Percentiles rank a stretch among this genome's conserved stretches.
Evolutionary conservation across 495 filamentous ascomycete genomes (phyloP).

Genomic region (Cetradonia linearis): DNA sequence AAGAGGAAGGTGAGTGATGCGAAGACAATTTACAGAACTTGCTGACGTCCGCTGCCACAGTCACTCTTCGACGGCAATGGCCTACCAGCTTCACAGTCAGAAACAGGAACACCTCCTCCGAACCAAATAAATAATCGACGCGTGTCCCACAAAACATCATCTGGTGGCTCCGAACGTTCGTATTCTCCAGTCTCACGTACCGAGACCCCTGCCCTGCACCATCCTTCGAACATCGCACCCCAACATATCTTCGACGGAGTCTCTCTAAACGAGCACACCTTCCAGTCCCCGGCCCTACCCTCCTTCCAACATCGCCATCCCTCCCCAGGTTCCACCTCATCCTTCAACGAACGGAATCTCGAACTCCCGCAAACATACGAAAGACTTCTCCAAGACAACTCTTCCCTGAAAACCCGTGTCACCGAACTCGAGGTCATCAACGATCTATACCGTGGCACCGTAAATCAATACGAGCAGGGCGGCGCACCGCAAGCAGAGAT

Average conservation of each 20-base stretch:
- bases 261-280: slow-evolving; percentile 51
- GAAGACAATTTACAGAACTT: not conserved
- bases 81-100: slow-evolving; percentile 46
- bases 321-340: slow-evolving; percentile 58
- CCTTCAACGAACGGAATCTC: slow-evolving; percentile 62
- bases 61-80: slow-evolving; percentile 51
- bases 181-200: slow-evolving; percentile 83
- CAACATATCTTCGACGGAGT: slow-evolving; percentile 71
- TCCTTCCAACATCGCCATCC: slow-evolving; percentile 47
- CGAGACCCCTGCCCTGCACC: slow-evolving; percentile 63
- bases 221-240: slow-evolving; percentile 62
- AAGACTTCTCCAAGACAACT: slow-evolving; percentile 63
- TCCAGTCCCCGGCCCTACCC: slow-evolving; percentile 49
- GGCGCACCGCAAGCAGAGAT: slow-evolving; percentile 55
- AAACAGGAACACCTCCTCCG: slow-evolving; percentile 44
- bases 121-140: slow-evolving; percentile 49
- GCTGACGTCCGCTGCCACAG: slow-evolving; percentile 22
- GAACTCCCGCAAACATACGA: slow-evolving; percentile 76
- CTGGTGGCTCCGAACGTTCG: slow-evolving; percentile 65
- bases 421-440: slow-evolving; percentile 94
- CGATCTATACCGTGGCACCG: slow-evolving; percentile 79
- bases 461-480: slow-evolving; percentile 74
- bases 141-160: slow-evolving; percentile 58
- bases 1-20: slow-evolving; percentile 71
- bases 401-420: slow-evolving; percentile 77